Conservation (phyloP, 2,329 filamentous ascomycete genomes). For the Aspergillus puulaauensis region DNA sequence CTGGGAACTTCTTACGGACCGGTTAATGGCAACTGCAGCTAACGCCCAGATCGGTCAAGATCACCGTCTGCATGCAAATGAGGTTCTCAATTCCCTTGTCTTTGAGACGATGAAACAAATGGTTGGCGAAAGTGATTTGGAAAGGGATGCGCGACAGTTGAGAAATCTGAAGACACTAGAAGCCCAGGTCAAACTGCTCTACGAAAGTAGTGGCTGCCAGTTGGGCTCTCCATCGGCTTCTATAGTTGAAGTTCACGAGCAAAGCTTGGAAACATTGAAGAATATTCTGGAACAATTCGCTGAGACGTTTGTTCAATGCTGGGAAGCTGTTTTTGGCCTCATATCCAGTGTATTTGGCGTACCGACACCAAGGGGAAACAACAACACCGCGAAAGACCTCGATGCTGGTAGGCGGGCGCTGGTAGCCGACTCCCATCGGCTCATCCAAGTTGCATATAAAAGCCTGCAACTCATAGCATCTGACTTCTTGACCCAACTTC, state of each 20-base stretch:
- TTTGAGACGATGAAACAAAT: slow-evolving; percentile 45
- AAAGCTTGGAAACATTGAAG: slow-evolving; percentile 76
- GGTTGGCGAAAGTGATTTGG: slow-evolving; percentile 41
- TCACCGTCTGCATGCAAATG: slow-evolving; percentile 55
- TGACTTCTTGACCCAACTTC: slow-evolving; percentile 78
- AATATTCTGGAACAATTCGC: slow-evolving; percentile 84
- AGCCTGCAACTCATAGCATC: slow-evolving; percentile 92
- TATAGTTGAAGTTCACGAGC: slow-evolving; percentile 77
- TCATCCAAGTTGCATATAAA: slow-evolving; percentile 83
- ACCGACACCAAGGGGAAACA: slow-evolving; percentile 36
- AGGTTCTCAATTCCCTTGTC: slow-evolving; percentile 55
- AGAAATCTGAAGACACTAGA: slow-evolving; percentile 68
- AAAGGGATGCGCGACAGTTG: slow-evolving; percentile 65
- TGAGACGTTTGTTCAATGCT: slow-evolving; percentile 77
- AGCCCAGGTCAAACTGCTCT: slow-evolving; percentile 60
- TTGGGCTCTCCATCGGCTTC: slow-evolving; percentile 61
- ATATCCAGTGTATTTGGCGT: slow-evolving; percentile 75
- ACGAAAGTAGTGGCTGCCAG: slow-evolving; percentile 52
- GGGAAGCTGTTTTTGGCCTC: slow-evolving; percentile 82
- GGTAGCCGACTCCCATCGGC: slow-evolving; percentile 59
- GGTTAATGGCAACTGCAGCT: slow-evolving; percentile 50
- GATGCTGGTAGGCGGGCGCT: slow-evolving; percentile 15
- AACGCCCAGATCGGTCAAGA: slow-evolving; percentile 38
- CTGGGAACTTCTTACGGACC: slow-evolving; percentile 67
- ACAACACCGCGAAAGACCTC: background rate